Evolutionary conservation across 2,329 filamentous ascomycete genomes (phyloP).

Genomic region (Tolypocladium sp.): DNA sequence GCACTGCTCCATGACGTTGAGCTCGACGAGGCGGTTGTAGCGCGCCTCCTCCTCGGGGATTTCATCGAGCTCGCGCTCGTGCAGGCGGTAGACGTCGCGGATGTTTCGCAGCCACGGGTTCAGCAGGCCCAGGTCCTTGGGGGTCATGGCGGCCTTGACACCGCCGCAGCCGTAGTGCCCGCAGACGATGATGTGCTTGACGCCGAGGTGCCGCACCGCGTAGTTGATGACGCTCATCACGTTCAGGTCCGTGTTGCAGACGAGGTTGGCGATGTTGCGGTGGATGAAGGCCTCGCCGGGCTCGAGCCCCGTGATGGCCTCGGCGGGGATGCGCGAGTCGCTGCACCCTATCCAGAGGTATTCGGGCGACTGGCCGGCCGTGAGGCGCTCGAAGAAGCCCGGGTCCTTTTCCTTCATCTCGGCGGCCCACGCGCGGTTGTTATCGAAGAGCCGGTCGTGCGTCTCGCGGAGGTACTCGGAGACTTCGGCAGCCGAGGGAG

Average conservation of each 20-base stretch:
- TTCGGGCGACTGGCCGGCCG: conserved; percentile 57
- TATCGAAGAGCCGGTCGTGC: conserved; percentile 60
- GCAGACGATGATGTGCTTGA: conserved; percentile 74
- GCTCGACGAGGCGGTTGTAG: conserved; percentile 66
- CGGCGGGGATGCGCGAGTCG: conserved; percentile 86
- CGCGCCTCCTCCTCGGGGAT: conserved; percentile 49
- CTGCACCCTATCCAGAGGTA: conserved; percentile 87
- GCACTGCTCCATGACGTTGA: conserved; percentile 74
- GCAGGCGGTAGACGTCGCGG: conserved; percentile 62
- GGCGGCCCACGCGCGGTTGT: conserved; percentile 58
- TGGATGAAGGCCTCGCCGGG: conserved; percentile 92
- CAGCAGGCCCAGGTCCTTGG: conserved; percentile 59
- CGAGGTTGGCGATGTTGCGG: conserved; percentile 88
- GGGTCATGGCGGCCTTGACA: conserved; percentile 65
- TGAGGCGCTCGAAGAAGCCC: conserved; percentile 55
- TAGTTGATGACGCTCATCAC: conserved; percentile 79
- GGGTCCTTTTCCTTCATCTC: conserved; percentile 49
- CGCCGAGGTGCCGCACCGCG: conserved; percentile 69
- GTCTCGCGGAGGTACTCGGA: conserved; percentile 47
- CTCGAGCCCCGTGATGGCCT: conserved; percentile 70
- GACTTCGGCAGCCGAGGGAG: conserved; percentile 2
- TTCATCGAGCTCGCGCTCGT: conserved; percentile 61
- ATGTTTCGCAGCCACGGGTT: conserved; percentile 71
- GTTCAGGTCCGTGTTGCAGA: conserved; percentile 72
- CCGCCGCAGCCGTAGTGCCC: conserved; percentile 73